Evolutionary conservation across 2,329 filamentous ascomycete species (phyloP), one percentile per base, ranked within the genome.

Genomic region (Daldinia sp.): DNA sequence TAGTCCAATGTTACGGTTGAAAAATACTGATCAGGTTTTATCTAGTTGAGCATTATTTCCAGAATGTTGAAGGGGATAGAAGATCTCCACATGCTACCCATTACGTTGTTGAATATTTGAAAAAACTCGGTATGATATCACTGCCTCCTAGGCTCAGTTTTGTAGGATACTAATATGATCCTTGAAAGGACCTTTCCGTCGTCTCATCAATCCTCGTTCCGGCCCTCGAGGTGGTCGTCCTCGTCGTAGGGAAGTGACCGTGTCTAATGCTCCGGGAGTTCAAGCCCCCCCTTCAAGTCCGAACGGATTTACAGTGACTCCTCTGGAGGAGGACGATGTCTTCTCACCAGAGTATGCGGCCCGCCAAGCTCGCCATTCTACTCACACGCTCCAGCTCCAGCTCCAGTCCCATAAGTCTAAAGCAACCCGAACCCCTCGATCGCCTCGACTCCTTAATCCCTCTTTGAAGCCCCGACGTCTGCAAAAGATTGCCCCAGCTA

Each of bases 1-100:
- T 48, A 11, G 19, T 3, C 9, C 13, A n/a, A 9, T 21, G 10
- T 23, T 35, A 8, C 10, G 2, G 32, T 19, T 13, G 3, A 23
- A n/a, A 21, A 30, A 30, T 56, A 39, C 43, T 56, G 25, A 62
- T 23, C 6, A 1, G 27, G 8, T 9, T 47, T 11, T 21, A 5
- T 15, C 10, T 55, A 82, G 80, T 79, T 39, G 80, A 82, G 67
- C 80, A 82, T 48, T 80, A 77, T 57, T 82, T 80, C 59, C 78
- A 80, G 62, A 81, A 81, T 61, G 70, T 78, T 21, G 76, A 76
- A n/a, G 75, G 73, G 9, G 67, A 75, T 2, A 72, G 75, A 23
- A 68, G 68, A 19, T 81, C 80, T 0, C 78, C 79, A 6, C 74
- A 77, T 25, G 79, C 77, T 0, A 63, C 56, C 1, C 27, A 56